A percentile compares a stretch with the other conserved stretches of the same genome.
Conservation (phyloP, 1,139 yeast genomes). For the Scheffersomyces parashehatae region DNA sequence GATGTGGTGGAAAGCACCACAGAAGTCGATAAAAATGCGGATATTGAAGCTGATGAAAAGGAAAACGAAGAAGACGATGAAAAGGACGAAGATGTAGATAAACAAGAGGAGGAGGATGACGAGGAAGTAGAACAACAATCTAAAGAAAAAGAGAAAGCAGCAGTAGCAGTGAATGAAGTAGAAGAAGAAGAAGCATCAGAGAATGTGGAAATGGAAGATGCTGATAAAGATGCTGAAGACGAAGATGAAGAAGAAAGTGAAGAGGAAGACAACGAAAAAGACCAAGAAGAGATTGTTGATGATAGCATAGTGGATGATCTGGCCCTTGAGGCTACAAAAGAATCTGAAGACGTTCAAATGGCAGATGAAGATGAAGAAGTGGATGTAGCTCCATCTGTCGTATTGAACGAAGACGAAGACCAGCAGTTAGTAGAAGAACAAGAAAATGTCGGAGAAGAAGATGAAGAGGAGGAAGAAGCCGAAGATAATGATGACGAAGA, state of each 20-base stretch:
- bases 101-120: conserved; percentile 4
- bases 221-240: conserved; percentile 1
- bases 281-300: neutral
- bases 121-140: conserved; percentile 2
- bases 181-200: conserved; percentile 1
- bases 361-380: neutral
- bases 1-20: neutral
- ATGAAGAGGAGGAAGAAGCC: conserved; percentile 1
- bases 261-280: neutral
- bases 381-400: neutral
- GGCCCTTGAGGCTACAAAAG: neutral
- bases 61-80: neutral
- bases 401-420: neutral
- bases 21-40: neutral
- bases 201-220: conserved; percentile 2
- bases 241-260: neutral
- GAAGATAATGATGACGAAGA: conserved; percentile 3
- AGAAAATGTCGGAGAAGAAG: neutral
- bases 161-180: neutral
- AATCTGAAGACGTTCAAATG: neutral
- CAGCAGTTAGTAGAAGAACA: conserved; percentile 4
- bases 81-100: conserved; percentile 2
- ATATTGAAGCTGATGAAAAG: neutral
- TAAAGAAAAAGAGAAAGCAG: neutral
- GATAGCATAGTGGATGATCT: neutral